Base-by-base conservation (phyloP, 768 basidiomycete genomes). In the Sporobolomyces roseus region DNA sequence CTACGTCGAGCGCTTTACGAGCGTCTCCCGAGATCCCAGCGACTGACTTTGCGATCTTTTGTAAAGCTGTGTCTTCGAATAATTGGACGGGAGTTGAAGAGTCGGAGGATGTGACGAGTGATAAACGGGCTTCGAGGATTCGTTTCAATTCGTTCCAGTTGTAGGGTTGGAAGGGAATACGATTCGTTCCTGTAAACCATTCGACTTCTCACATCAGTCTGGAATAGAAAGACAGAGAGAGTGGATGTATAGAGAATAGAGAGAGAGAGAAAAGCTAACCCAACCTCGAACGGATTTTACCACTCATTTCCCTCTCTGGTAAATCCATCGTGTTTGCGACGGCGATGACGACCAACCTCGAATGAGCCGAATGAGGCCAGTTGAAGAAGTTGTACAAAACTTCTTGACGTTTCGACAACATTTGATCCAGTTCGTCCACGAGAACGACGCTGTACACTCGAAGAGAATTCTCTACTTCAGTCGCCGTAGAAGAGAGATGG, bases 331-430 rank as follows among this genome's bases (percentile, higher is more conserved):
- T 93, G 77, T 98, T 99, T 10, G 96, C 96, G 1, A 99, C 93
- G 0, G 96, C 94, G 58, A 99, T 85, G 2, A 99, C 96, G 59
- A 97, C 87, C 8, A 99, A 84, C 78, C 89, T 90, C 65, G 91
- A 93, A 25, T 86, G 87, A 0, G 84, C 83, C 58, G 96, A 81
- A 5, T 93, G 94, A 2, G 96, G 96, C 94, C 96, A 99, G 77
- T 99, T 98, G 83, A 98, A 98, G 80, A 99, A 98, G 76, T 97
- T 97, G 80, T 99, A 99, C 27, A 99, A 89, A 14, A 99, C 94
- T 66, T 99, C 94, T 78, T 99, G 94, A 77, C 96, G 96, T 23
- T 88, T 82, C 1, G 94, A 98, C 74, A 98, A 86, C 33, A 99
- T 83, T 78, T 98, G 96, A 79, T 99, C 96, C 7, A 99, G 83